Base-by-base conservation (phyloP, 1,284 basidiomycete genomes). In the Volvariella surrecta region DNA sequence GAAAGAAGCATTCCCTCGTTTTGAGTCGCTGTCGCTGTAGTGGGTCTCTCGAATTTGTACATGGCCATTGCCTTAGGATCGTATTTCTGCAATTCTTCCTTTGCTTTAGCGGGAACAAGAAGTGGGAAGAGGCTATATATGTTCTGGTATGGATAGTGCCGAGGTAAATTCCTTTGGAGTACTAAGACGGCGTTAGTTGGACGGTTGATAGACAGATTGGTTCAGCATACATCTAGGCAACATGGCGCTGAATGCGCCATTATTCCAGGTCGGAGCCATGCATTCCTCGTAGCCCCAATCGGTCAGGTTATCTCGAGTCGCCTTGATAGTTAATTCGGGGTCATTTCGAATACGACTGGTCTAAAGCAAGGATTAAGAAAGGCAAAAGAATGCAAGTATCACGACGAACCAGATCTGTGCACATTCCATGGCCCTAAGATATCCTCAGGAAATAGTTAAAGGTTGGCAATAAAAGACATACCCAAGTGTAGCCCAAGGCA, bases 91-190 rank as follows among this genome's bases (percentile, higher is more conserved):
- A 31, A 38, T 20, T 10, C n/a, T 17, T 13, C 28, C 18, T 32
- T 19, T 7, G 43, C 47, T 2, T 35, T 37, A 3, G n/a, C 3
- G 9, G 54, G 53, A 17, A 39, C 42, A 3, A 39, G 45, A 32
- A 56, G 48, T 15, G 54, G 53, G 37, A 56, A 58, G 21, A 55
- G 43, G 17, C 47, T 46, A 41, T 54, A 55, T 9, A 50, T 40
- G 41, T 50, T 58, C 44, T 54, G 40, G 42, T 52, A 53, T 1
- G 48, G 48, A 28, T 52, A 58, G 16, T 53, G 39, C 3, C 43
- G 47, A 21, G 56, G 50, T 16, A 58, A 44, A 18, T 47, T 51
- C 8, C 56, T 50, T 37, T 54, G 50, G 18, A 58, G 38, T 9
- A 56, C 54, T 58, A 16, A 40, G 11, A 40, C 7, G 3, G 35